These are phyloP conservation scores for Crithidia mellificae DNA, from an alignment of 208 protist genomes.

Conservation along the genomic window DNA sequence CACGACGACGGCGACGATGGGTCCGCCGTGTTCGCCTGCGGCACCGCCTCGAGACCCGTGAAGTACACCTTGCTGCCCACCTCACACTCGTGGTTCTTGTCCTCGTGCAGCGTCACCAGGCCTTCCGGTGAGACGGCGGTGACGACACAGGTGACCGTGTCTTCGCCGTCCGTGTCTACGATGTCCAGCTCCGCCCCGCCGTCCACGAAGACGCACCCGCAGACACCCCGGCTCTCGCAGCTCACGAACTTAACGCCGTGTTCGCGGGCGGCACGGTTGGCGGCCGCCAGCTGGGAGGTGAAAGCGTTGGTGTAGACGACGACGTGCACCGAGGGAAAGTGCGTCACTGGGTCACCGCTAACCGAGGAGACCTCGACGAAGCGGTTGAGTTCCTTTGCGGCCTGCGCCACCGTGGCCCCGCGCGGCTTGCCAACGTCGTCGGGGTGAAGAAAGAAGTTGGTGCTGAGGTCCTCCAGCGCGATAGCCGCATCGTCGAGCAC, in stretches of 20 bases:
- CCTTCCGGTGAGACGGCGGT: slow-evolving; percentile 68
- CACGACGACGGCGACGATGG: slow-evolving; percentile 30
- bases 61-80: slow-evolving; percentile 83
- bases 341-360: slow-evolving; percentile 24
- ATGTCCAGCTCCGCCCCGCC: slow-evolving; percentile 63
- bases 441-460: slow-evolving; percentile 78
- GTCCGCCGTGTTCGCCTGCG: slow-evolving; percentile 46
- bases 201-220: slow-evolving; percentile 86
- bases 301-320: slow-evolving; percentile 80
- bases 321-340: slow-evolving; percentile 51
- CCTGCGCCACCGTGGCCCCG: slow-evolving; percentile 46
- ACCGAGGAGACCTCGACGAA: slow-evolving; percentile 76
- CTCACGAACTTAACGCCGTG: slow-evolving; percentile 78
- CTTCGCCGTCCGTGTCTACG: slow-evolving; percentile 85
- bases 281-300: slow-evolving; percentile 52
- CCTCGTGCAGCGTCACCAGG: slow-evolving; percentile 83
- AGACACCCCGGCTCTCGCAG: slow-evolving; percentile 81
- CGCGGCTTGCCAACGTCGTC: slow-evolving; percentile 67
- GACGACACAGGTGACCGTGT: slow-evolving; percentile 79
- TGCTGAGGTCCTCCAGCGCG: slow-evolving; percentile 63
- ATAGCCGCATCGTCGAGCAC: slow-evolving; percentile 59
- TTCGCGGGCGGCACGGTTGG: slow-evolving; percentile 60
- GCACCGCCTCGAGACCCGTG: slow-evolving; percentile 60
- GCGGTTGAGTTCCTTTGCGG: slow-evolving; percentile 88
- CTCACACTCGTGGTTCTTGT: slow-evolving; percentile 88